Evolutionary conservation across 768 basidiomycete species (phyloP), one percentile per base, ranked within the genome.

Genomic region (Coprinopsis sp.): DNA sequence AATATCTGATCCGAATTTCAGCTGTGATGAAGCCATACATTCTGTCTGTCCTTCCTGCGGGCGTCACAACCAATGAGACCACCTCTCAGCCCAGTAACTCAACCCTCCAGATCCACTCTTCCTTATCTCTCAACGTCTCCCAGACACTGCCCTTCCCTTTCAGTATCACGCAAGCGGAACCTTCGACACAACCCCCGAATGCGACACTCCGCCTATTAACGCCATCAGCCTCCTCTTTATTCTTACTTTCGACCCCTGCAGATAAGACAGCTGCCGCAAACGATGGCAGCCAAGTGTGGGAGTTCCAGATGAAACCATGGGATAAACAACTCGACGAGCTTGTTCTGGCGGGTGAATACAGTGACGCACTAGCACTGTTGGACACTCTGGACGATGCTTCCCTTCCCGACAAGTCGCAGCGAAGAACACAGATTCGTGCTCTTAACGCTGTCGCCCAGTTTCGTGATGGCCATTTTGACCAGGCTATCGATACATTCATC

Each of bases 401-500:
- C 3, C 63, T 90, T 14, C 66, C 77, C 2, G 84, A 90, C 61
- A 86, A 85, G 82, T 76, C 76, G 14, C 68, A 73, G 52, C 70
- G 84, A 34, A 65, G 70, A 27, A 78, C 72, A 3, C 73, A 74
- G 8, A 78, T 92, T 23, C 79, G 82, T 4, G 78, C 80, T 2
- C 73, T 97, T 16, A 77, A 88, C 43, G 92, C 91, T 0, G 83
- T 96, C 0, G 71, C 85, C 0, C 78, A 85, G 49, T 94, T 94
- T 64, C 74, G 77, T 3, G 66, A 71, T 6, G 77, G 74, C 6
- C 74, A 82, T 47, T 94, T 80, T 57, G 84, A 87, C 51, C 66
- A 71, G 1, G 93, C 95, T 1, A 85, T 97, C 47, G 84, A 96
- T 58, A 78, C 82, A 0, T 93, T 98, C 62, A 77, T 93, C 38